phyloP scores from a whole-genome alignment of 345 rosid genomes.

The Salix exigua region DNA sequence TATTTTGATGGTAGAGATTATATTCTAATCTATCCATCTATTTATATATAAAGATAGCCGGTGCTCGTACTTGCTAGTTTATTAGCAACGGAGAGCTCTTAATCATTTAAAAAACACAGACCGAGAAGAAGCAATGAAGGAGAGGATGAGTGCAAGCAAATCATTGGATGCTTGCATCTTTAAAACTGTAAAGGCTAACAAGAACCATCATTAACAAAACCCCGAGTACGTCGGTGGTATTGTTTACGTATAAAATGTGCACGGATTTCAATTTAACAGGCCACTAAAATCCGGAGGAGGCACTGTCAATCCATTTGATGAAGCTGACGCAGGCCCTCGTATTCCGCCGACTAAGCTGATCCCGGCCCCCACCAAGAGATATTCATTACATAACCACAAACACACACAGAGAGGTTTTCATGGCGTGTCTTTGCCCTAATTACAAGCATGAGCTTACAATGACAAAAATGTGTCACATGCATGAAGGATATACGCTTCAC shows the following conservation, averaged over 20 bases:
- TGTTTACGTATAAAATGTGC: neutral
- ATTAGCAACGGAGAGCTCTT: too few species aligned
- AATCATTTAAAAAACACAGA: too few species aligned
- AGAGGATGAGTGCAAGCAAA: too few species aligned
- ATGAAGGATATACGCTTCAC: neutral
- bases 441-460: neutral
- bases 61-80: too few species aligned
- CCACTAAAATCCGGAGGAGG: neutral
- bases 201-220: neutral
- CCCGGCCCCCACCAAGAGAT: neutral
- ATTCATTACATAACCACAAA: neutral
- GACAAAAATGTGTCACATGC: constrained; percentile 4
- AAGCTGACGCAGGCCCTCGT: constrained; percentile 15
- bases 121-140: too few species aligned
- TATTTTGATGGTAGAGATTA: too few species aligned
- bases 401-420: neutral
- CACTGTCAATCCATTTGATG: neutral
- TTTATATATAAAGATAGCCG: too few species aligned
- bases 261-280: neutral
- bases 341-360: constrained; percentile 14
- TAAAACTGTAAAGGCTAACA: too few species aligned
- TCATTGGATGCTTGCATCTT: too few species aligned
- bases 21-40: too few species aligned
- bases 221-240: neutral
- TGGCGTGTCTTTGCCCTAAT: neutral